A percentile compares a stretch with the other conserved stretches of the same genome.
These are phyloP conservation scores for Jamesozyma hellenica DNA, from an alignment of 805 yeast genomes.

Conservation along the genomic window DNA sequence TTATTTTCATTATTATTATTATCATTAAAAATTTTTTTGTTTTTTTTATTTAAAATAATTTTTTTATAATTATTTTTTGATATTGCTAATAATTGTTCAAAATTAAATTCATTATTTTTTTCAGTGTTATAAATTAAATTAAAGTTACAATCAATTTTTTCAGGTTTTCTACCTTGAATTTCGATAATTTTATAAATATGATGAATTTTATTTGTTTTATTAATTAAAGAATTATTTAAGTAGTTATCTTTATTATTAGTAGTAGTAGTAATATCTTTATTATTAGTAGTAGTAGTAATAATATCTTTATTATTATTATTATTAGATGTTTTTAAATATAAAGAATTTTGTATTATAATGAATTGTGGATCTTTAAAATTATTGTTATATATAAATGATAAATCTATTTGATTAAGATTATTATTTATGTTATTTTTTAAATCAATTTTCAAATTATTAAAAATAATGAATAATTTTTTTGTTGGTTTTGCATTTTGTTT, in stretches of 20 bases:
- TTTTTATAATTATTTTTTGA: conserved; percentile 30
- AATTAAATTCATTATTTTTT: conserved; percentile 42
- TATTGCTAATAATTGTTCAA: conserved; percentile 55
- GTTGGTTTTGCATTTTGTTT: conserved; percentile 56
- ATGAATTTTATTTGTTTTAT: too few relatives aligned
- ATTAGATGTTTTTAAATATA: too few relatives aligned
- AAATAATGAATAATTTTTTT: conserved; percentile 27
- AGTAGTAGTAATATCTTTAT: not conserved
- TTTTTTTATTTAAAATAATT: not conserved
- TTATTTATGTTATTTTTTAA: too few relatives aligned
- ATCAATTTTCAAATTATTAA: too few relatives aligned
- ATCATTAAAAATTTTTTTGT: not conserved
- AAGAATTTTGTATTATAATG: not conserved
- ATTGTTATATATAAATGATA: too few relatives aligned
- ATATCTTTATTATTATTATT: not conserved
- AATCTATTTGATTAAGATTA: not conserved
- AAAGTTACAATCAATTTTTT: conserved; percentile 50
- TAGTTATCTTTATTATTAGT: too few relatives aligned
- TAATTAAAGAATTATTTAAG: too few relatives aligned
- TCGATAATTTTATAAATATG: conserved; percentile 41
- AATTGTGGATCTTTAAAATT: not conserved
- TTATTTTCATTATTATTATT: not conserved
- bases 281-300: not conserved
- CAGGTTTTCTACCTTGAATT: conserved; percentile 49
- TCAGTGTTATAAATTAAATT: conserved; percentile 41